Evolutionary conservation across 352 stramenopile genomes (phyloP).

Genomic region (Saprolegnia parasitica): DNA sequence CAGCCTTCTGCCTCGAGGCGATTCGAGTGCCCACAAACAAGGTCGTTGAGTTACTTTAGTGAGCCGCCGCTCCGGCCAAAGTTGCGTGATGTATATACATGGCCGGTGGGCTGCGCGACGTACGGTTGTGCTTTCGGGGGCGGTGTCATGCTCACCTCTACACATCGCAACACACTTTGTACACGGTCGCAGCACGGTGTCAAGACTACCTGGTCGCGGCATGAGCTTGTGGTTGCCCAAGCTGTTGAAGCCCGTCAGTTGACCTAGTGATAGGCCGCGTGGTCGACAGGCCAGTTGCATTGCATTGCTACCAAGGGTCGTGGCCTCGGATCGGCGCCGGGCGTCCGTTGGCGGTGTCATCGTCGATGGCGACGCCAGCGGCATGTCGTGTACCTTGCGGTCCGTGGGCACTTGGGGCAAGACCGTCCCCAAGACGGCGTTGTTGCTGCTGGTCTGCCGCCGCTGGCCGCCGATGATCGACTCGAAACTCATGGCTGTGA

Average conservation of each 20-base stretch:
- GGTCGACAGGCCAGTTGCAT: too few species aligned
- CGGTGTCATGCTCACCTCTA: background rate
- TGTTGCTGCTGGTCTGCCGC: conserved; percentile 11
- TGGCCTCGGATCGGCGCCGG: background rate
- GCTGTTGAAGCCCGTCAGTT: background rate
- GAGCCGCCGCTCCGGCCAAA: background rate
- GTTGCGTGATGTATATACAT: conserved; percentile 18
- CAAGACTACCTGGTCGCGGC: conserved; percentile 11
- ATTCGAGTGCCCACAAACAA: background rate
- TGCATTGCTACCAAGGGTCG: background rate
- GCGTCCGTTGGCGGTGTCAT: too few species aligned
- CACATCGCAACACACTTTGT: too few species aligned
- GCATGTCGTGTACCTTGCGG: conserved; percentile 1
- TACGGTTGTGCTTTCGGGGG: conserved; percentile 15
- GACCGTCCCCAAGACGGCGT: conserved; percentile 21
- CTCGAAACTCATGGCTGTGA: conserved; percentile 32
- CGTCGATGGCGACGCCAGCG: too few species aligned
- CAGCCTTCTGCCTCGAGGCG: too few species aligned
- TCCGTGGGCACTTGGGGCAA: conserved; percentile 24
- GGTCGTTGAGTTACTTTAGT: background rate
- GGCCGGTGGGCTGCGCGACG: conserved; percentile 21
- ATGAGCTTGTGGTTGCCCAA: conserved; percentile 3
- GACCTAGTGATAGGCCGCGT: too few species aligned
- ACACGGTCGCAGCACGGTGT: too few species aligned
- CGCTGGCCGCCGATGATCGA: conserved; percentile 26